Evolutionary conservation across 805 yeast species (phyloP).

Genomic region (Yarrowia sp.): DNA sequence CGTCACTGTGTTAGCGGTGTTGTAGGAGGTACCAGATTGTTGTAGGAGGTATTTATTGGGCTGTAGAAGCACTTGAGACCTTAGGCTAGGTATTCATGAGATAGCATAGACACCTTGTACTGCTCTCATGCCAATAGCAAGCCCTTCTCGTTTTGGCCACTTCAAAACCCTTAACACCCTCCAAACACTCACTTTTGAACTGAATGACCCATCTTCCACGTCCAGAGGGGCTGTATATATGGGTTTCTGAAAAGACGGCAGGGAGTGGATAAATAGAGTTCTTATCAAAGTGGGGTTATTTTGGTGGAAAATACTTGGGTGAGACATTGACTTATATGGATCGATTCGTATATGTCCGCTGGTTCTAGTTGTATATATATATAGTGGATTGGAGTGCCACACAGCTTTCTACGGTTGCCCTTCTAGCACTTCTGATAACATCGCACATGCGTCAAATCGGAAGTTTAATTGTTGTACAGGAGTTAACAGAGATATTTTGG

Average conservation of each 20-base stretch:
- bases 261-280: slow-evolving; percentile 4
- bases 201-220: not conserved
- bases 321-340: not conserved
- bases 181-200: not conserved
- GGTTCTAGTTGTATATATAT: no score
- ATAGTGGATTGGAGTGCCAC: no score
- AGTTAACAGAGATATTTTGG: not conserved
- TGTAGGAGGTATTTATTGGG: no score
- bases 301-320: no score
- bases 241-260: not conserved
- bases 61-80: no score
- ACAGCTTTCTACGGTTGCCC: not conserved
- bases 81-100: no score
- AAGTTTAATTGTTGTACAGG: not conserved
- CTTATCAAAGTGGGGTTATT: not conserved
- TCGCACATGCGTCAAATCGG: slow-evolving; percentile 1
- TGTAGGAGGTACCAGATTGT: no score
- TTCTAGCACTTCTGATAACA: not conserved
- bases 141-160: no score
- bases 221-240: slow-evolving; percentile 5
- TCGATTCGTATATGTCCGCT: no score
- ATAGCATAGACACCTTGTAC: no score
- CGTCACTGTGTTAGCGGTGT: not conserved
- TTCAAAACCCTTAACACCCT: no score
- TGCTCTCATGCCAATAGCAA: no score